Evolutionary conservation across 73 alveolate genomes (phyloP).

Genomic region (Paramecium pentaurelia): DNA sequence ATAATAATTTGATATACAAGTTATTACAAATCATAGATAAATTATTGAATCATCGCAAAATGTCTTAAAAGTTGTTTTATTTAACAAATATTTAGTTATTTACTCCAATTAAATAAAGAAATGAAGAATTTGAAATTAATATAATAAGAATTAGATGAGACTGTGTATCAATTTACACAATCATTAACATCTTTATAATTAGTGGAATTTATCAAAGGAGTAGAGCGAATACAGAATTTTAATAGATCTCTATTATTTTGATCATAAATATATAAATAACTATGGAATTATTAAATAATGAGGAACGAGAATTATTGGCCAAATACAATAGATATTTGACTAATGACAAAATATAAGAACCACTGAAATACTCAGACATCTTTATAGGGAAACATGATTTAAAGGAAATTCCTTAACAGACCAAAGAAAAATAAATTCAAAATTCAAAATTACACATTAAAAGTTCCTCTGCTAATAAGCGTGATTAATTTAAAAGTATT

Average conservation of each 20-base stretch:
- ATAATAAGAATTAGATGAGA: not conserved
- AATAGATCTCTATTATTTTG: not conserved
- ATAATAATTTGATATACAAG: not conserved
- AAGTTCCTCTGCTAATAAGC: not conserved
- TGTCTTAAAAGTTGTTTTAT: not conserved
- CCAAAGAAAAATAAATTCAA: not conserved
- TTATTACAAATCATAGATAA: slow-evolving; percentile 5
- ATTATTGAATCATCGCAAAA: not conserved
- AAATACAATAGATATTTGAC: not conserved
- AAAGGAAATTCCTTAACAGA: not conserved
- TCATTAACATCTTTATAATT: not conserved
- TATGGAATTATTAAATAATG: not conserved
- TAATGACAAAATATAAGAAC: not conserved
- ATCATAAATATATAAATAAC: not conserved
- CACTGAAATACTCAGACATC: not conserved
- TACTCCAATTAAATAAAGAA: not conserved
- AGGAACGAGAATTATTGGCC: not conserved
- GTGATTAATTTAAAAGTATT: not conserved
- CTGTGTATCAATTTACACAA: not conserved
- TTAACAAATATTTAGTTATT: not conserved
- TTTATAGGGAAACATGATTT: not conserved
- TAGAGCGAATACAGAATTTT: not conserved
- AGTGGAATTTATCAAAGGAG: not conserved
- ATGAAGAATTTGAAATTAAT: not conserved
- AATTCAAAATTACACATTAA: not conserved